Evolutionary conservation across 108 stramenopile genomes (phyloP).

Genomic region (Cafeteria roenbergensis): DNA sequence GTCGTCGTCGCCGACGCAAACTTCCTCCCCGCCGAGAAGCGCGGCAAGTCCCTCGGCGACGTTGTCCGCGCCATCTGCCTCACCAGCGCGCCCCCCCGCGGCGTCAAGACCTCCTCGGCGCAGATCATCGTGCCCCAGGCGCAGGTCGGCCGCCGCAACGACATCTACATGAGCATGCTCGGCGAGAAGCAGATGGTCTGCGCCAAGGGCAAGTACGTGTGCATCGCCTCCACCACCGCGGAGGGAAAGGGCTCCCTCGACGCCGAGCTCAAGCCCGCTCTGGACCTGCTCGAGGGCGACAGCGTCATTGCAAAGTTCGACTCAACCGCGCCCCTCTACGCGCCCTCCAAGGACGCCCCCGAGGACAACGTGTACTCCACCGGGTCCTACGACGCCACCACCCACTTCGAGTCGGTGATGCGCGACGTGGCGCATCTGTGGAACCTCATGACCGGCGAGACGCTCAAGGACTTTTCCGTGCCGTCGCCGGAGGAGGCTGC

Average conservation of each 20-base stretch:
- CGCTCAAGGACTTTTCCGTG: too few species aligned
- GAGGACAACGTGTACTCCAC: slow-evolving; percentile 82
- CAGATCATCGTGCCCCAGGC: slow-evolving; percentile 96
- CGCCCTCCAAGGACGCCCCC: slow-evolving; percentile 69
- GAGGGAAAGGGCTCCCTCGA: slow-evolving; percentile 79
- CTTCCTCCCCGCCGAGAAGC: slow-evolving; percentile 66
- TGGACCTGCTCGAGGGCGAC: slow-evolving; percentile 76
- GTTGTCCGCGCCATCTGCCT: slow-evolving; percentile 94
- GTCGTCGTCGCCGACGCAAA: slow-evolving; percentile 92
- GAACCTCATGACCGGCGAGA: slow-evolving; percentile 86
- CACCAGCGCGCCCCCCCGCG: slow-evolving; percentile 83
- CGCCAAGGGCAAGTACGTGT: slow-evolving; percentile 74
- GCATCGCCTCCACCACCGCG: slow-evolving; percentile 85
- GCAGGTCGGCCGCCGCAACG: slow-evolving; percentile 78
- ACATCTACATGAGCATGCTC: slow-evolving; percentile 88
- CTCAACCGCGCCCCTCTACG: slow-evolving; percentile 66
- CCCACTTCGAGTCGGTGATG: slow-evolving; percentile 87
- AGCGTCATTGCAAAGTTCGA: slow-evolving; percentile 81
- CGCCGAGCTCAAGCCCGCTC: slow-evolving; percentile 76
- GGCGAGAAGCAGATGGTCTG: slow-evolving; percentile 57
- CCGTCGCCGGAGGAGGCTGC: too few species aligned
- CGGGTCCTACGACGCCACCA: slow-evolving; percentile 85
- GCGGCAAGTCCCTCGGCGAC: slow-evolving; percentile 59
- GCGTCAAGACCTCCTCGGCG: slow-evolving; percentile 59
- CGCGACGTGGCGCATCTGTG: slow-evolving; percentile 75